Percentiles rank a stretch among this genome's conserved stretches.
These are phyloP conservation scores for Euclidium syriacum DNA, from an alignment of 345 rosid genomes.

Conservation along the genomic window DNA sequence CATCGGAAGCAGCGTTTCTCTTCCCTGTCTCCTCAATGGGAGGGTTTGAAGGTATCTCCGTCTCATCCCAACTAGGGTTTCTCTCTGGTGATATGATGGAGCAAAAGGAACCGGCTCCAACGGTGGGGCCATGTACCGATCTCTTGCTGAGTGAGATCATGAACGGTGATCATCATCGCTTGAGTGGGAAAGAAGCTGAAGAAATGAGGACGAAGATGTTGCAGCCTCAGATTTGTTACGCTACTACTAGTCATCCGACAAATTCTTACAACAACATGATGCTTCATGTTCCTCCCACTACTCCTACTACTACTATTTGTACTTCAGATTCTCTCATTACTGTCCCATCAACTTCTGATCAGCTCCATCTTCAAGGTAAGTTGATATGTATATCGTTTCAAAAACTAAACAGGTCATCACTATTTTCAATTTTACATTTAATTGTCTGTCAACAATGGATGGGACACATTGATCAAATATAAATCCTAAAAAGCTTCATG, in stretches of 20 bases:
- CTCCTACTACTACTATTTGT: conserved; percentile 26
- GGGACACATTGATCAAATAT: conserved; percentile 22
- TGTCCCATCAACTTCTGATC: conserved; percentile 37
- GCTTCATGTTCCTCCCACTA: conserved; percentile 23
- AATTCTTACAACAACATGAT: conserved; percentile 28
- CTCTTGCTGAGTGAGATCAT: conserved; percentile 50
- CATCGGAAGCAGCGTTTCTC: conserved; percentile 45
- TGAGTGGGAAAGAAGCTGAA: conserved; percentile 33
- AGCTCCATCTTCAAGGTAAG: conserved; percentile 45
- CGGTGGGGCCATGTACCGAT: conserved; percentile 51
- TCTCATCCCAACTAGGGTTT: conserved; percentile 32
- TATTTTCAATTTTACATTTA: conserved; percentile 3
- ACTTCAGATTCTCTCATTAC: conserved; percentile 26
- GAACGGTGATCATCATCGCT: conserved; percentile 31
- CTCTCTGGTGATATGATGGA: conserved; percentile 23
- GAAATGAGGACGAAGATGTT: conserved; percentile 40
- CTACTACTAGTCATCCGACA: conserved; percentile 11
- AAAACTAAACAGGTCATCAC: not conserved
- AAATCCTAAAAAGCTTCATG: not conserved
- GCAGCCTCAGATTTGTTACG: conserved; percentile 29
- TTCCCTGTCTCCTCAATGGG: conserved; percentile 36
- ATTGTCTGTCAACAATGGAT: conserved; percentile 19
- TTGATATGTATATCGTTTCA: conserved; percentile 3
- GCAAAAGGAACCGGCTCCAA: conserved; percentile 20
- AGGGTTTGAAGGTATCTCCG: conserved; percentile 28